Base-by-base conservation (phyloP, 164 flowering plant genomes). In the Stephania cephalantha region DNA sequence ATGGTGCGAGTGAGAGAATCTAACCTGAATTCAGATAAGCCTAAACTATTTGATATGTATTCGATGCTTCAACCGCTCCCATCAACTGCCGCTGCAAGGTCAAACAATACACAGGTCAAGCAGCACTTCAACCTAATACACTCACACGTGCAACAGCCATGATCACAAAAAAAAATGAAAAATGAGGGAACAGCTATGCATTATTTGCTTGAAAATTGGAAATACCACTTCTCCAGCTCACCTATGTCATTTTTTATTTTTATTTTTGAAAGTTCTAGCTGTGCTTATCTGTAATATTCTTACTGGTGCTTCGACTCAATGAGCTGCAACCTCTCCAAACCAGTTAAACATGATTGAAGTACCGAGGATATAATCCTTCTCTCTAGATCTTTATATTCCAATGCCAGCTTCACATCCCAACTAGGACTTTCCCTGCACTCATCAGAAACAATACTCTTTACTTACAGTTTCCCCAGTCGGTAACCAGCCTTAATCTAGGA, bases 321-420 rank as follows among this genome's bases (percentile, higher is more conserved):
- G 69, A 68, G 10, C 9, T 81, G 74, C 79, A 90, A 76, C 83
- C 84, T 61, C 76, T 84, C 71, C 18, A 81, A 81, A 50, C 95
- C 93, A 30, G 83, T 18, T 15, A 72, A 64, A 80, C 98, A 92
- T 22, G 97, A 87, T 6, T 82, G 76, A 70, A 88, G 6, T 65
- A 92, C 79, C 5, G 94, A 94, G 48, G 89, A 86, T 55, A 91
- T 20, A 13, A 94, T 90, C 73, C 80, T 83, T 76, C 88, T 85
- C 50, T 90, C 91, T 13, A 82, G 53, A 78, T 85, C 83, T 81
- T 89, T 94, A 79, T 69, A 92, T 29, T 86, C 87, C 80, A 82
- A 29, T 9, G 96, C 96, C 64, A 91, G 76, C 79, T 86, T 88
- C 65, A 92, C 86, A 78, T 90, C 98, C 98, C 93, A 90, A 55